Evolutionary conservation across 768 basidiomycete genomes (phyloP).

Genomic region (Hysterangium stoloniferum): DNA sequence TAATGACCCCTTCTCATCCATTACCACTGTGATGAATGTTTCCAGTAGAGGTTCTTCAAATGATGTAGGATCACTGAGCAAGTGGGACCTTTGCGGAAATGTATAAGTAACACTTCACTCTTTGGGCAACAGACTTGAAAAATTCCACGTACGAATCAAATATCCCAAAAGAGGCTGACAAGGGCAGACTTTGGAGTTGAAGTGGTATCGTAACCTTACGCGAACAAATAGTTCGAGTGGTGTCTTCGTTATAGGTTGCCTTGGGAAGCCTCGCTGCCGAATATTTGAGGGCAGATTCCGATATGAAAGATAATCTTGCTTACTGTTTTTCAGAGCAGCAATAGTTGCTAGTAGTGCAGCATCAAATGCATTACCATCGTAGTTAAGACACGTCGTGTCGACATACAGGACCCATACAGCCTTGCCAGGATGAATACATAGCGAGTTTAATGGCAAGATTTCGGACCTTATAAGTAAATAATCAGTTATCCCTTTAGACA

Average conservation of each 20-base stretch:
- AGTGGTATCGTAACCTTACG: constrained; percentile 40
- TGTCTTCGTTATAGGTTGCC: constrained; percentile 63
- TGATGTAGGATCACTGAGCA: constrained; percentile 78
- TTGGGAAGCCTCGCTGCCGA: constrained; percentile 58
- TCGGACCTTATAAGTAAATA: constrained; percentile 42
- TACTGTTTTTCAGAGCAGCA: constrained; percentile 79
- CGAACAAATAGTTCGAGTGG: constrained; percentile 54
- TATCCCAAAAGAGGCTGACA: constrained; percentile 66
- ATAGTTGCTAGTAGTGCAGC: constrained; percentile 84
- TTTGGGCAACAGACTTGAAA: no score
- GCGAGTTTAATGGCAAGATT: constrained; percentile 52
- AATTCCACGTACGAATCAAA: constrained; percentile 60
- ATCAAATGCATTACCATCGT: constrained; percentile 94
- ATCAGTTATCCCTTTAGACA: no score
- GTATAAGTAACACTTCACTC: no score
- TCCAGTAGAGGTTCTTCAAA: constrained; percentile 88
- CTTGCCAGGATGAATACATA: constrained; percentile 76
- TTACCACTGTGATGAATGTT: constrained; percentile 54
- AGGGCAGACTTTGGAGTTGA: constrained; percentile 37
- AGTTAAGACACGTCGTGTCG: constrained; percentile 93
- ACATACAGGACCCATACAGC: constrained; percentile 92
- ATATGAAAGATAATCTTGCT: constrained; percentile 21
- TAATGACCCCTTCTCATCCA: constrained; percentile 43
- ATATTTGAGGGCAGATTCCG: not conserved
- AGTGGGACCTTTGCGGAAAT: constrained; percentile 46